Conservation (phyloP, 1,284 basidiomycete genomes). For the Apiotrichum sp. region DNA sequence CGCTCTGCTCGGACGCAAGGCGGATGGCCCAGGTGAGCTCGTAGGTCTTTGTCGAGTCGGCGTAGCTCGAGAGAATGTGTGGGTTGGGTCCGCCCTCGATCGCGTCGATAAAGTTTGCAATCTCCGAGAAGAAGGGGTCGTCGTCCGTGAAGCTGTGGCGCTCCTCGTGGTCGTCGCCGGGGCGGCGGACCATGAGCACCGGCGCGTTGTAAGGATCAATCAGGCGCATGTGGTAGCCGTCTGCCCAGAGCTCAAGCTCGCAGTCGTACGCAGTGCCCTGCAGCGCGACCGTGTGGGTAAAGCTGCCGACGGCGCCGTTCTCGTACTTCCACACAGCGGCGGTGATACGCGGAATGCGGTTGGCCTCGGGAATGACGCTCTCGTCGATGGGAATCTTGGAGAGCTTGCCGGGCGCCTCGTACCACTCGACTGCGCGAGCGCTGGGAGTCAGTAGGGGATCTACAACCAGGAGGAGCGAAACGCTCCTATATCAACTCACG, state of each 20-base stretch:
- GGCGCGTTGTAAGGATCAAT: constrained; percentile 74
- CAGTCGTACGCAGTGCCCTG: constrained; percentile 88
- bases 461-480: no score
- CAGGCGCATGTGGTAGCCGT: constrained; percentile 60
- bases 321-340: constrained; percentile 65
- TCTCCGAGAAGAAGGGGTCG: constrained; percentile 86
- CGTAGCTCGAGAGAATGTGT: constrained; percentile 44
- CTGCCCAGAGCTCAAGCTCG: constrained; percentile 84
- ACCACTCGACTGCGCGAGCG: constrained; percentile 83
- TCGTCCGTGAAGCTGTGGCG: constrained; percentile 67
- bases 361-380: constrained; percentile 41
- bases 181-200: constrained; percentile 72
- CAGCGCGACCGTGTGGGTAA: constrained; percentile 79
- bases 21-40: constrained; percentile 44
- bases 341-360: constrained; percentile 46
- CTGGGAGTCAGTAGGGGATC: constrained; percentile 28
- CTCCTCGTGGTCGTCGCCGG: constrained; percentile 78
- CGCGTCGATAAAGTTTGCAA: constrained; percentile 75
- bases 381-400: constrained; percentile 60
- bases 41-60: constrained; percentile 80
- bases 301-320: constrained; percentile 83
- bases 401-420: constrained; percentile 80
- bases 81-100: constrained; percentile 54
- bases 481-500: neutral
- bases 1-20: neutral